Evolutionary conservation across 345 rosid species (phyloP), one percentile per base, ranked within the genome.

Genomic region (Gynandropsis gynandra): DNA sequence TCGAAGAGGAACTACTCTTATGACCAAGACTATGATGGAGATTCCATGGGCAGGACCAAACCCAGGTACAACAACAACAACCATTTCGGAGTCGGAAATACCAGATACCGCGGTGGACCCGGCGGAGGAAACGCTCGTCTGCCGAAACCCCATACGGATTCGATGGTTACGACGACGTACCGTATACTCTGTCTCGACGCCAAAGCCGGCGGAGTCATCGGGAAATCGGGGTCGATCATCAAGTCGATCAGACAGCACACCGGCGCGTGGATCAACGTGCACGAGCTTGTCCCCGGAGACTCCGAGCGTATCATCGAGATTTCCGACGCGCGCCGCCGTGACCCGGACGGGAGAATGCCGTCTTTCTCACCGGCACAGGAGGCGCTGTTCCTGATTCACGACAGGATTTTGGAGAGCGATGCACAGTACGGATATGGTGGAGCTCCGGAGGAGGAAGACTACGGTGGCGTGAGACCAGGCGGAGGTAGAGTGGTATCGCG

Each of bases 261-360:
- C 7, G 99, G 99, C 35, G 99, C 99, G 29, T 88, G 97, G 94
- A 79, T 93, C 70, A 88, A 85, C 70, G 95, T 93, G 12, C 97
- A 87, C 63, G 99, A 93, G 79, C 76, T 93, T 51, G 76, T 83
- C 29, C 75, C 87, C 1, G 97, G 97, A 20, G 99, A 88, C 31
- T 82, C 69, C 21, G 99, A 93, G 76, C 72, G 97, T 41, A 93
- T 93, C 68, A 93, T 93, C 48, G 99, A 93, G 81, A 81, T 93
- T 49, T 80, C 99, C 0, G 99, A 93, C 55, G 83, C 89, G 2
- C 75, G 99, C 56, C 76, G 99, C 64, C 78, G 97, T 50, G 99
- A 88, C 58, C 88, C 94, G 1, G 99, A 88, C 10, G 97, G 97
- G 39, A 63, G 97, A 75, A 74, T 88, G 82, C 99, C 99, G 19